These are phyloP conservation scores for Trifolium subterraneum DNA, from an alignment of 306 rosid species.

Conservation along the genomic window DNA sequence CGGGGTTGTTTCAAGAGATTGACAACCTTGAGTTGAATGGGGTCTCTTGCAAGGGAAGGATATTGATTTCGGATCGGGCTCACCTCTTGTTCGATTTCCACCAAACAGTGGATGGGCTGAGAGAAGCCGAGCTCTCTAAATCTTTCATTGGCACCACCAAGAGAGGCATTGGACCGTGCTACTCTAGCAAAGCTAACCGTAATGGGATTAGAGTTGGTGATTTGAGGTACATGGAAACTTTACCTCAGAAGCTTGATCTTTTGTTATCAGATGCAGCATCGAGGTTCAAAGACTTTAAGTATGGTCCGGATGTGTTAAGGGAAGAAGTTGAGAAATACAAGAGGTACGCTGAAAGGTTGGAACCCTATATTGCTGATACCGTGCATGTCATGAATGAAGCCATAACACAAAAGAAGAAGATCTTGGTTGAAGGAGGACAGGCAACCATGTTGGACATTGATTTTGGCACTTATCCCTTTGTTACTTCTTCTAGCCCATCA, in stretches of 20 bases:
- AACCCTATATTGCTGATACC: constrained; percentile 84
- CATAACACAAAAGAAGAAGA: constrained; percentile 72
- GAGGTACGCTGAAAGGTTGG: constrained; percentile 93
- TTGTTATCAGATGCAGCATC: constrained; percentile 74
- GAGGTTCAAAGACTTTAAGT: constrained; percentile 78
- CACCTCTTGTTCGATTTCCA: constrained; percentile 94
- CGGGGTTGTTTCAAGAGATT: constrained; percentile 83
- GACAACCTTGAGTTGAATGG: constrained; percentile 83
- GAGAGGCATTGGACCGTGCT: constrained; percentile 98
- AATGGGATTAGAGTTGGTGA: constrained; percentile 93
- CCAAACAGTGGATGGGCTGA: constrained; percentile 86
- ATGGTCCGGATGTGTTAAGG: constrained; percentile 71
- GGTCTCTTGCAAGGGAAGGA: constrained; percentile 87
- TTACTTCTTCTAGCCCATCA: constrained; percentile 96
- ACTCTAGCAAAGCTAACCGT: constrained; percentile 84
- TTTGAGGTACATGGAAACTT: constrained; percentile 87
- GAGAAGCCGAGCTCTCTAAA: constrained; percentile 88
- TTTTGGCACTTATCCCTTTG: constrained; percentile 97
- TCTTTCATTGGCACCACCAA: constrained; percentile 96
- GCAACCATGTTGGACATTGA: constrained; percentile 96
- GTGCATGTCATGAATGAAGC: constrained; percentile 85
- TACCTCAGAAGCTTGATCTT: constrained; percentile 84
- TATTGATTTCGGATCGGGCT: constrained; percentile 92
- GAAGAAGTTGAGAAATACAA: constrained; percentile 89
- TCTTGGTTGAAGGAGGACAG: constrained; percentile 98